Percentiles rank a stretch among this genome's conserved stretches.
These are phyloP conservation scores for Vanrija pseudolonga DNA, from an alignment of 1,284 basidiomycete genomes.

Conservation along the genomic window DNA sequence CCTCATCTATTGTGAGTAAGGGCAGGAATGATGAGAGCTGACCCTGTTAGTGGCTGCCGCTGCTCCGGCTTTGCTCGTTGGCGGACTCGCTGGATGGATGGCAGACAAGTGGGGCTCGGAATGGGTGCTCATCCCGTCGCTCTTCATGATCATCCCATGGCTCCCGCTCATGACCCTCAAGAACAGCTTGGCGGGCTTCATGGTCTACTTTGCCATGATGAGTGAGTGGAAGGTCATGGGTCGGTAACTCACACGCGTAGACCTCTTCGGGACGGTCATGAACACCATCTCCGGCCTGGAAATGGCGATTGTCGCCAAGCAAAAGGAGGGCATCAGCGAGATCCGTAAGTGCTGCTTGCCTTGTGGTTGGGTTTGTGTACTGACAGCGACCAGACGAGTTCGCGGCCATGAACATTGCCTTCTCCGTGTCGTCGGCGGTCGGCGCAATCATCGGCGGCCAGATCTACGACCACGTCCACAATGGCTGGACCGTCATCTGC, in stretches of 20 bases:
- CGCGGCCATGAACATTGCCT: constrained; percentile 43
- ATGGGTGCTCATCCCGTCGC: constrained; percentile 55
- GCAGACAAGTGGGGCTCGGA: constrained; percentile 63
- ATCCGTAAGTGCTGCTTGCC: constrained; percentile 19
- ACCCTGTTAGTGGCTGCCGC: constrained; percentile 57
- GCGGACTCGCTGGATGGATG: constrained; percentile 60
- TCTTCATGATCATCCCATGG: constrained; percentile 64
- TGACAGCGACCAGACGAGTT: constrained; percentile 24
- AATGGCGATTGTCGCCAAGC: constrained; percentile 12
- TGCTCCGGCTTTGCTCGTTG: constrained; percentile 60
- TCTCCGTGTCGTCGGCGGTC: constrained; percentile 30
- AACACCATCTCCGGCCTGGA: constrained; percentile 16
- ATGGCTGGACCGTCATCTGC: constrained; percentile 37
- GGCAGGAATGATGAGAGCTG: constrained; percentile 10
- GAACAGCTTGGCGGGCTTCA: constrained; percentile 58
- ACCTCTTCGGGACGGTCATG: constrained; percentile 9
- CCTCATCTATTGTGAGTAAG: constrained; percentile 55
- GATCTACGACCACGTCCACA: constrained; percentile 36
- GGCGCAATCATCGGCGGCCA: constrained; percentile 42
- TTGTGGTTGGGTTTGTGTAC: constrained; percentile 2
- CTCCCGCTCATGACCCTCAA: constrained; percentile 59
- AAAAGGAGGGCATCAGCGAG: constrained; percentile 32
- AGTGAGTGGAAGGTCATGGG: constrained; percentile 49
- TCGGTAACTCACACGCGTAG: not conserved
- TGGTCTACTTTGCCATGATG: constrained; percentile 58